Evolutionary conservation across 257 asterid species (phyloP).

Genomic region (Nicotiana attenuata): DNA sequence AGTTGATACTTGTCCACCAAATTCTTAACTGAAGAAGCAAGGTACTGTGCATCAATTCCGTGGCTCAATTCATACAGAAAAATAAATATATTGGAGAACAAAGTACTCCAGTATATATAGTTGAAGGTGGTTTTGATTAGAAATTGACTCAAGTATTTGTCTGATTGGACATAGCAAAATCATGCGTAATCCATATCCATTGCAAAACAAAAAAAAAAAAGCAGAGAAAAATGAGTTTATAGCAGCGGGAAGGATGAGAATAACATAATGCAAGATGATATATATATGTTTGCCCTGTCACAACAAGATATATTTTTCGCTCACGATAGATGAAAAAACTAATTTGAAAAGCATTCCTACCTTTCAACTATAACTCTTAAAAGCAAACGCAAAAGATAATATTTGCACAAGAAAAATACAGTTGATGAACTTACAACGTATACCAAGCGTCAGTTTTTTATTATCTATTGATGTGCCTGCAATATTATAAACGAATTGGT

Average conservation of each 20-base stretch:
- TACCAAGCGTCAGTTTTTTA: too few relatives aligned
- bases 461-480: too few relatives aligned
- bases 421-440: too few relatives aligned
- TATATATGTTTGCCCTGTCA: not conserved
- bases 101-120: too few relatives aligned
- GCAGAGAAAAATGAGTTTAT: not conserved
- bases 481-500: too few relatives aligned
- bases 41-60: constrained; percentile 48
- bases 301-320: not conserved
- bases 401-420: too few relatives aligned
- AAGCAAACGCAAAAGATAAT: too few relatives aligned
- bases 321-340: too few relatives aligned
- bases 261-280: not conserved
- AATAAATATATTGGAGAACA: too few relatives aligned
- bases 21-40: constrained; percentile 55
- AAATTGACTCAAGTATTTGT: not conserved
- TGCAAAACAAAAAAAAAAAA: not conserved
- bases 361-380: too few relatives aligned
- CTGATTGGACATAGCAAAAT: not conserved
- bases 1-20: constrained; percentile 71
- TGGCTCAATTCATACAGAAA: not conserved
- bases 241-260: not conserved
- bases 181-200: not conserved
- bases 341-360: too few relatives aligned
- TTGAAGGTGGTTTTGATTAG: too few relatives aligned